Evolutionary conservation across 208 protist species (phyloP).

Genomic region (Crithidia mellificae): DNA sequence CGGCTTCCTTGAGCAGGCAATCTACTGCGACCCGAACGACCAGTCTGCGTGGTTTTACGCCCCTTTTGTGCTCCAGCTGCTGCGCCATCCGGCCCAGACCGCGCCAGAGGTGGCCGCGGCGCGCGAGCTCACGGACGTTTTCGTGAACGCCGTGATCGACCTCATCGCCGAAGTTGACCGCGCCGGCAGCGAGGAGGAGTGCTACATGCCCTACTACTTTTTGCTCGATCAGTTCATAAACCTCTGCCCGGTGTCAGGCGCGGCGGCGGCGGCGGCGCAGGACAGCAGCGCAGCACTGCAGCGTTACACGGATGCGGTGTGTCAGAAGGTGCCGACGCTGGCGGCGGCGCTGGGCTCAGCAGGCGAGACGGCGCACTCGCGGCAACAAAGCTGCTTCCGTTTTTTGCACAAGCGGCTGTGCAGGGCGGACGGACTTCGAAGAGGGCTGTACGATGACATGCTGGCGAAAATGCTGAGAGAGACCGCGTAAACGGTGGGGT

Average conservation of each 20-base stretch:
- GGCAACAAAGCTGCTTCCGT: neutral
- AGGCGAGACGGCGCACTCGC: neutral
- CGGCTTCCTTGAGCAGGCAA: conserved; percentile 57
- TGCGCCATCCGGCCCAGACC: neutral
- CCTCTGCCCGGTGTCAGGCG: conserved; percentile 2
- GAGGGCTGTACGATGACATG: conserved; percentile 42
- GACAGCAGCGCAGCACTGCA: neutral
- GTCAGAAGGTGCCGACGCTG: conserved; percentile 14
- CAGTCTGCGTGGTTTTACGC: conserved; percentile 90
- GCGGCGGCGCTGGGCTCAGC: neutral
- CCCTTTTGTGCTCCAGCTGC: conserved; percentile 48
- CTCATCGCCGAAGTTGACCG: conserved; percentile 53
- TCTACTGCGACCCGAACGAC: conserved; percentile 89
- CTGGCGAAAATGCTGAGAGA: conserved; percentile 12
- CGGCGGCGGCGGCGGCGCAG: neutral
- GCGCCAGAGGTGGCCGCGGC: conserved; percentile 2
- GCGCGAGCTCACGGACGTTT: conserved; percentile 31
- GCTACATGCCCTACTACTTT: conserved; percentile 60
- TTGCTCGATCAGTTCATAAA: conserved; percentile 43
- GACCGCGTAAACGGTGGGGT: neutral
- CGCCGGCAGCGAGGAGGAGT: conserved; percentile 40
- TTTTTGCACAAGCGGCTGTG: conserved; percentile 39
- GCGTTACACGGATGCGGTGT: conserved; percentile 11
- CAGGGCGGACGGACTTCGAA: conserved; percentile 31
- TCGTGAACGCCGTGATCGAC: conserved; percentile 48